phyloP scores from a whole-genome alignment of 1,284 basidiomycete species.

The Irpex rosettiformis region DNA sequence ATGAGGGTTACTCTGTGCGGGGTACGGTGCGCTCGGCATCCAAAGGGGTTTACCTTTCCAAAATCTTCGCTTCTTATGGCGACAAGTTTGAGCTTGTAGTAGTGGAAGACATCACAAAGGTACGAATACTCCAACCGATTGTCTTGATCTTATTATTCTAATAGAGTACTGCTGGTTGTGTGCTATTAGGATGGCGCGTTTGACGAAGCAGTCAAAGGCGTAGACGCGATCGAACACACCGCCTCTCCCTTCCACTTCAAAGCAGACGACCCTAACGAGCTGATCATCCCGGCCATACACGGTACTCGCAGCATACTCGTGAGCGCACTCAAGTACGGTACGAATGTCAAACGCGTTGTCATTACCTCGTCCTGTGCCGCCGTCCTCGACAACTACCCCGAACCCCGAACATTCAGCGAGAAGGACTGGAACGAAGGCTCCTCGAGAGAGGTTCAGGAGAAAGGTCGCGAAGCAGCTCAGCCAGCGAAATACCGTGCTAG shows the following conservation, averaged over 20 bases:
- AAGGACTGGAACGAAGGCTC: conserved; percentile 61
- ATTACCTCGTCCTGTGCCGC: conserved; percentile 55
- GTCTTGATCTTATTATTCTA: neutral
- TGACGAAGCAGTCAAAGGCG: conserved; percentile 33
- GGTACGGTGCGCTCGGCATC: conserved; percentile 41
- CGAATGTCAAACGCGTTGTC: conserved; percentile 56
- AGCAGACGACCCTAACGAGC: conserved; percentile 15
- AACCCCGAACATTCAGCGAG: conserved; percentile 30
- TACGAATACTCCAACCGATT: neutral
- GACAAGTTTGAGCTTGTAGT: conserved; percentile 1
- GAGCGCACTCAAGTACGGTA: conserved; percentile 20
- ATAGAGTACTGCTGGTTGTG: neutral
- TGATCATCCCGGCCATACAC: conserved; percentile 7
- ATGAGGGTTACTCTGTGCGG: conserved; percentile 41
- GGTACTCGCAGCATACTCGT: conserved; percentile 15
- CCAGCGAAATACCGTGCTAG: conserved; percentile 47
- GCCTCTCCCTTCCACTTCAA: conserved; percentile 32
- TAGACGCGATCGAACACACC: conserved; percentile 37
- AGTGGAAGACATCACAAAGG: conserved; percentile 3
- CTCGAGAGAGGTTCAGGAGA: conserved; percentile 44
- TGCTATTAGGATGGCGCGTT: conserved; percentile 31
- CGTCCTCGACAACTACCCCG: conserved; percentile 32
- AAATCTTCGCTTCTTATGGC: neutral
- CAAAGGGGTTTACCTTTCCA: neutral
- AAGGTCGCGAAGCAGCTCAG: conserved; percentile 40